phyloP scores from a whole-genome alignment of 768 basidiomycete species.

The Tephrocybe sp. region DNA sequence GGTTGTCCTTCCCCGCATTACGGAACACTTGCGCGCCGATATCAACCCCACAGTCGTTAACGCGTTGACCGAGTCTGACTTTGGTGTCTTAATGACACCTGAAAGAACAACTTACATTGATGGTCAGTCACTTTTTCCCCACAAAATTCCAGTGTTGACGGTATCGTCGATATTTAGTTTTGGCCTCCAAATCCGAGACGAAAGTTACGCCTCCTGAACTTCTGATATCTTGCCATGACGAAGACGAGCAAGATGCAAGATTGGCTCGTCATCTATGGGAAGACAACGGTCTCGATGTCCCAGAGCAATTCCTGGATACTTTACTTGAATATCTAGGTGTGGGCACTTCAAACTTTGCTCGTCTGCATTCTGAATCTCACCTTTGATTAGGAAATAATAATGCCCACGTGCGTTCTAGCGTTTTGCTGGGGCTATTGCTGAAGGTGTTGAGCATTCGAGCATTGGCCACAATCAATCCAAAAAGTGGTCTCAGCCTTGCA shows the following conservation, averaged over 20 bases:
- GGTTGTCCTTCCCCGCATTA: conserved; percentile 61
- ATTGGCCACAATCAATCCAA: conserved; percentile 59
- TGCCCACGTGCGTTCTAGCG: conserved; percentile 72
- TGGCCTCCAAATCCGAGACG: conserved; percentile 57
- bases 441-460: conserved; percentile 70
- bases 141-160: too few species aligned
- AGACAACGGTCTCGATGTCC: conserved; percentile 89
- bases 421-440: conserved; percentile 73
- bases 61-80: conserved; percentile 65
- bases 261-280: conserved; percentile 87
- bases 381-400: conserved; percentile 69
- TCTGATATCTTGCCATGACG: too few species aligned
- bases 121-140: conserved; percentile 41
- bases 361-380: too few species aligned
- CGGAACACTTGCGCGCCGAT: conserved; percentile 63
- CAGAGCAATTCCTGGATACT: conserved; percentile 57
- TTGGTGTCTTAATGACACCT: conserved; percentile 84
- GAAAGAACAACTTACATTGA: conserved; percentile 80
- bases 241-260: too few species aligned
- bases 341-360: too few species aligned
- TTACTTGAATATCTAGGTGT: conserved; percentile 71
- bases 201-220: too few species aligned
- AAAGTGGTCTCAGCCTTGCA: conserved; percentile 53
- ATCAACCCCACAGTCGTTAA: conserved; percentile 60
- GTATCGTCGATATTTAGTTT: too few species aligned